Conservation (phyloP, 208 protist species). For the Leishmania guyanensis region DNA sequence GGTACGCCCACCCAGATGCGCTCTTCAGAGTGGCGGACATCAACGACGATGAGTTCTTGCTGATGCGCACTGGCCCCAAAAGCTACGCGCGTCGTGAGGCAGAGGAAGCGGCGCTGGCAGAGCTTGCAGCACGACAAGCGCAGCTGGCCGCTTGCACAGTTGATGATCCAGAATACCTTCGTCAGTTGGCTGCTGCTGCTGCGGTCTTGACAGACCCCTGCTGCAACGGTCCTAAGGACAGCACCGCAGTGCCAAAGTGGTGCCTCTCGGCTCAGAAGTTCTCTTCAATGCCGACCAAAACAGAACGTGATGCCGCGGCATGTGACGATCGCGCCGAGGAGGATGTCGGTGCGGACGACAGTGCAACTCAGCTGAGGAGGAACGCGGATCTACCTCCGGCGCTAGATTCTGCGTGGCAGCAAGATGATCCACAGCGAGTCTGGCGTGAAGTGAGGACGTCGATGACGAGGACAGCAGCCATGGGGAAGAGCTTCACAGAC, state of each 20-base stretch:
- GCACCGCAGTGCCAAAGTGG: not conserved
- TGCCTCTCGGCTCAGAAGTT: not conserved
- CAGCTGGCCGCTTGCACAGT: constrained; percentile 21
- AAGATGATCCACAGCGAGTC: constrained; percentile 17
- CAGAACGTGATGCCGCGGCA: not conserved
- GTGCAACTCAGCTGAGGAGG: not conserved
- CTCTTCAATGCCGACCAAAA: not conserved
- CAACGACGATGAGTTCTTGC: constrained; percentile 80
- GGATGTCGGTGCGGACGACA: not conserved
- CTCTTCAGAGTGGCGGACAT: constrained; percentile 74
- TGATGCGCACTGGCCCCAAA: constrained; percentile 43
- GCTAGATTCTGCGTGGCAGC: constrained; percentile 16
- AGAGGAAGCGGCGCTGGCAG: constrained; percentile 13
- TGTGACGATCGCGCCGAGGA: not conserved
- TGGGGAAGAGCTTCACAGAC: constrained; percentile 3
- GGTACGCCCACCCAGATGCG: constrained; percentile 43
- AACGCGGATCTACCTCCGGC: not conserved
- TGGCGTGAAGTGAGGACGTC: not conserved
- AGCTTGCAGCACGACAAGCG: constrained; percentile 8
- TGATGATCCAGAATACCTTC: constrained; percentile 8
- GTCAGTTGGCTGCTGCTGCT: constrained; percentile 6
- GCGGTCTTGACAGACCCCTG: not conserved
- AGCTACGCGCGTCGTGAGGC: constrained; percentile 14
- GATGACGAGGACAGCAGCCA: not conserved
- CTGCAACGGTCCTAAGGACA: not conserved